phyloP scores from a whole-genome alignment of 805 yeast species.

The Metschnikowia cerradonensis region DNA sequence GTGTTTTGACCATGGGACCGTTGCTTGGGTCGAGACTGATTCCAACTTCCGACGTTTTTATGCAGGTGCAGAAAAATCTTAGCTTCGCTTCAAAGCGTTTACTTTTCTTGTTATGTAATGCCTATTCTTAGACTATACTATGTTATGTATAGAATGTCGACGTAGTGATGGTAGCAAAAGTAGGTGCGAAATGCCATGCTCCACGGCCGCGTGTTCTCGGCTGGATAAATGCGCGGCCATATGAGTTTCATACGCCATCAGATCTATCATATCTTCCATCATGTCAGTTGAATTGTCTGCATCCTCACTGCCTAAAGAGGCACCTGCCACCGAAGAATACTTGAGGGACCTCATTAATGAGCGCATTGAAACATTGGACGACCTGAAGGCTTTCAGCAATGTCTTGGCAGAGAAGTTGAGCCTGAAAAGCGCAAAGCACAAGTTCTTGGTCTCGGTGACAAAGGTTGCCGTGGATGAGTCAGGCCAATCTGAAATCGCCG shows the following conservation, averaged over 20 bases:
- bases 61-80: too few relatives aligned
- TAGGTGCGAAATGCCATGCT: not conserved
- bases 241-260: not conserved
- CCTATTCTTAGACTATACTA: not conserved
- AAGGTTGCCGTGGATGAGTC: slow-evolving; percentile 21
- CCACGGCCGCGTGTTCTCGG: not conserved
- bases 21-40: too few relatives aligned
- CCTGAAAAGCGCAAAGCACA: slow-evolving; percentile 49
- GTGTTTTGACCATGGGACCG: too few relatives aligned
- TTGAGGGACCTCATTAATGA: slow-evolving; percentile 6
- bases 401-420: slow-evolving; percentile 33
- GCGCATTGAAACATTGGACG: not conserved
- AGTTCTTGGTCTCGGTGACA: slow-evolving; percentile 49
- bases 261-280: not conserved
- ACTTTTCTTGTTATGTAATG: too few relatives aligned
- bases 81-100: too few relatives aligned
- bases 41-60: too few relatives aligned
- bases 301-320: slow-evolving; percentile 8
- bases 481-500: slow-evolving; percentile 18
- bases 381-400: slow-evolving; percentile 25
- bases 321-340: slow-evolving; percentile 10
- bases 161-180: not conserved
- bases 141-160: not conserved
- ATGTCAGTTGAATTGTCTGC: slow-evolving; percentile 13
- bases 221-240: not conserved